A percentile compares a stretch with the other conserved stretches of the same genome.
These are phyloP conservation scores for Jatropha podagrica DNA, from an alignment of 441 rosid genomes.

Conservation along the genomic window DNA sequence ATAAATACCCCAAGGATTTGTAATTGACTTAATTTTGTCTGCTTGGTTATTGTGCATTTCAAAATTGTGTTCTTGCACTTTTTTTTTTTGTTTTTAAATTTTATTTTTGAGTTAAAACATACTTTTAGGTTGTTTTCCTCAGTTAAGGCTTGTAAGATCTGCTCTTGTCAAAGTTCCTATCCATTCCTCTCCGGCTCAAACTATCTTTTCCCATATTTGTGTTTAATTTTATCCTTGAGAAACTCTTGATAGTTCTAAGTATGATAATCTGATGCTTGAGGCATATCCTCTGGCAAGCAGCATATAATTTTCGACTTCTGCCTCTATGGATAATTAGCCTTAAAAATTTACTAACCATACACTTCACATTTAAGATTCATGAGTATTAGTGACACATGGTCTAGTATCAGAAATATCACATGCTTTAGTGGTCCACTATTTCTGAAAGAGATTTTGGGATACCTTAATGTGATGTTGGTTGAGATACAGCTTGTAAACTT, in stretches of 20 bases:
- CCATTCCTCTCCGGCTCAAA: not conserved
- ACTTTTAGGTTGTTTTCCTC: not conserved
- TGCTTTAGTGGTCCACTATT: not conserved
- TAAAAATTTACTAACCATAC: not conserved
- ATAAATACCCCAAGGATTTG: not conserved
- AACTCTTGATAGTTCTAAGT: not conserved
- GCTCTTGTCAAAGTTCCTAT: not conserved
- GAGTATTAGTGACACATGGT: not conserved
- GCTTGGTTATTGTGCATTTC: not conserved
- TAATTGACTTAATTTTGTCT: not conserved
- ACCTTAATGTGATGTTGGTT: not conserved
- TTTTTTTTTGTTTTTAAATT: not conserved
- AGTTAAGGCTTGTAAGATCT: not conserved
- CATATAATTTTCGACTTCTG: not conserved
- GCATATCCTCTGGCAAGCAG: not conserved
- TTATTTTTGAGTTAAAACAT: not conserved
- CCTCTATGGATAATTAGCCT: not conserved
- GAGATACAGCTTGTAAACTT: not conserved
- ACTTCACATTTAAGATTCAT: not conserved
- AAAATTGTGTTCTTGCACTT: not conserved
- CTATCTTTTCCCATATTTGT: not conserved
- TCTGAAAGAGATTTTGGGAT: not conserved
- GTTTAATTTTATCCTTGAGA: not conserved
- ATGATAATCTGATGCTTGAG: not conserved
- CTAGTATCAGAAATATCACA: not conserved